phyloP scores from a whole-genome alignment of 1,284 basidiomycete genomes.

The Heterobasidion occidentale region DNA sequence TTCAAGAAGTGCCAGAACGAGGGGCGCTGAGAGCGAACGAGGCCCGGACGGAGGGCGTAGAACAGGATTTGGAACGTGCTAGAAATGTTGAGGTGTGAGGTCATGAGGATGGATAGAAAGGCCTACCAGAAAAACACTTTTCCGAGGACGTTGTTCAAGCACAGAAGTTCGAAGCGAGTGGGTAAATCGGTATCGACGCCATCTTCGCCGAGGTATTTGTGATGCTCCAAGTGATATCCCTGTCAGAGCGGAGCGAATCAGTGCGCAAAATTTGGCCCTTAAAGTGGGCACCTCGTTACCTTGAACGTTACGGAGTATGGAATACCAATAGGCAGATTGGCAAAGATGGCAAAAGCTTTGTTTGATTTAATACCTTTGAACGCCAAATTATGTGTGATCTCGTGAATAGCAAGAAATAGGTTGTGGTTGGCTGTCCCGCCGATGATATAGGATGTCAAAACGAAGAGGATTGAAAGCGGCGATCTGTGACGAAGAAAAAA shows the following conservation, averaged over 20 bases:
- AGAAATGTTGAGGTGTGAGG: slow-evolving; percentile 2
- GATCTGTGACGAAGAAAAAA: slow-evolving; percentile 57
- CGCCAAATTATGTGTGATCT: slow-evolving; percentile 97
- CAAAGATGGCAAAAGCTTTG: slow-evolving; percentile 82
- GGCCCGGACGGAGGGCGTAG: slow-evolving; percentile 94
- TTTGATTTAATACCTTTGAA: slow-evolving; percentile 83
- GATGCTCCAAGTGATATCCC: slow-evolving; percentile 92
- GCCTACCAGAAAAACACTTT: slow-evolving; percentile 96
- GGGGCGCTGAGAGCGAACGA: slow-evolving; percentile 78
- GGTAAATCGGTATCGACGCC: slow-evolving; percentile 95
- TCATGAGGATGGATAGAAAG: background rate
- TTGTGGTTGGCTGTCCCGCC: slow-evolving; percentile 98
- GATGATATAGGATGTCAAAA: slow-evolving; percentile 77
- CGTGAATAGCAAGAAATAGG: slow-evolving; percentile 94
- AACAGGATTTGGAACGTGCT: slow-evolving; percentile 98
- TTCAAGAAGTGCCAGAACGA: slow-evolving; percentile 86
- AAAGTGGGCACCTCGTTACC: slow-evolving; percentile 34
- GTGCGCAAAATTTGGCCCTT: background rate
- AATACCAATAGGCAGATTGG: slow-evolving; percentile 89
- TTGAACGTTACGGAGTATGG: slow-evolving; percentile 98
- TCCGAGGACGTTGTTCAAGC: slow-evolving; percentile 91
- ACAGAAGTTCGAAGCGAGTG: slow-evolving; percentile 76
- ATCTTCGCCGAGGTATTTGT: slow-evolving; percentile 94
- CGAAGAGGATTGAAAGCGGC: slow-evolving; percentile 66
- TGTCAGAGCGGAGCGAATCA: slow-evolving; percentile 16